Evolutionary conservation across 1,139 yeast species (phyloP).

Genomic region (Yamadazyma pseudoaaseri): DNA sequence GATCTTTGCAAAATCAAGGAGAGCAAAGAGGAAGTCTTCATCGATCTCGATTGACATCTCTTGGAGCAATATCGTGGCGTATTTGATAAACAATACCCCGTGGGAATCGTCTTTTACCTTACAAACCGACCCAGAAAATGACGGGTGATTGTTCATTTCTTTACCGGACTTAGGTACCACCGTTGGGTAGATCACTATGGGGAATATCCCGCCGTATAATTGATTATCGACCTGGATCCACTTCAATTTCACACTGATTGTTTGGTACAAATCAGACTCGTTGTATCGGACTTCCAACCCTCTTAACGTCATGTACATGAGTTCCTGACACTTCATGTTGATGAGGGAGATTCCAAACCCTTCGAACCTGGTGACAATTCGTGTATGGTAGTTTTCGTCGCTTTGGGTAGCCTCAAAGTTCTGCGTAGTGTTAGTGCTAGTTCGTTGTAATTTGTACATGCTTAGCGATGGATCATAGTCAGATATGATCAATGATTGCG

Average conservation of each 20-base stretch:
- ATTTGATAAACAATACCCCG: conserved; percentile 87
- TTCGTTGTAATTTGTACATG: conserved; percentile 58
- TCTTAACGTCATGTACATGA: conserved; percentile 75
- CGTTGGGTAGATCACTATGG: conserved; percentile 88
- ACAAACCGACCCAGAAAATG: conserved; percentile 81
- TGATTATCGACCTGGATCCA: conserved; percentile 97
- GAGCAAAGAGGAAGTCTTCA: conserved; percentile 85
- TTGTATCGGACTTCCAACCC: conserved; percentile 82
- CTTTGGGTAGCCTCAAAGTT: conserved; percentile 66
- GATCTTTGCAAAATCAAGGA: conserved; percentile 72
- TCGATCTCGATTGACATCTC: conserved; percentile 91
- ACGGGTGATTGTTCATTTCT: conserved; percentile 88
- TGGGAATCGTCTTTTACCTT: conserved; percentile 84
- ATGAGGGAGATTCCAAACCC: conserved; percentile 89
- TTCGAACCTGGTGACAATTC: conserved; percentile 66
- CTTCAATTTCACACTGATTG: conserved; percentile 74
- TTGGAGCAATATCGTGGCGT: conserved; percentile 85
- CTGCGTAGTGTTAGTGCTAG: conserved; percentile 25
- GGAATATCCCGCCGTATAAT: conserved; percentile 82
- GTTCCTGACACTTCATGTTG: conserved; percentile 68
- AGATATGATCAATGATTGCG: conserved; percentile 81
- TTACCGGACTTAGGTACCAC: conserved; percentile 81
- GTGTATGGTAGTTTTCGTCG: conserved; percentile 66
- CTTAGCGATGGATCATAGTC: conserved; percentile 78
- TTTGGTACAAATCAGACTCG: conserved; percentile 83